Evolutionary conservation across 345 rosid genomes (phyloP), one percentile per base, ranked within the genome.

Genomic region (Limnanthes douglasii): DNA sequence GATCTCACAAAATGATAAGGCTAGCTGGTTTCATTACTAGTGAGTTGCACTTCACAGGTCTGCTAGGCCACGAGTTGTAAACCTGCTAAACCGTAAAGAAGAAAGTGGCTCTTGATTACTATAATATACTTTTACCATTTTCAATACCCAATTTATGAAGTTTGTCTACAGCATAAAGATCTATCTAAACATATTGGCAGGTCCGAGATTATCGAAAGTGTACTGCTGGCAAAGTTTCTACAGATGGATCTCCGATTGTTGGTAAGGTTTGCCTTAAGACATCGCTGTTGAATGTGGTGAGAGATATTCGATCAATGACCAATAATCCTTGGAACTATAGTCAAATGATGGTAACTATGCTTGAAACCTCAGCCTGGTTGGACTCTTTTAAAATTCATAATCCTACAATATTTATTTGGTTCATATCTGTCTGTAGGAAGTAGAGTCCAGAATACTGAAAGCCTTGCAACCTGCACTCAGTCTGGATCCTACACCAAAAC

Each of bases 261-360:
- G 69, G 54, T 45, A 85, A 66, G 71, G 69, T 81, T 38, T 27
- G 48, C 46, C 93, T 92, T 33, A 78, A 51, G 56, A 70, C 81
- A 81, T 80, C 99, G 17, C 58, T 92, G 49, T 88, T 78, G 75
- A 85, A 85, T 56, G 68, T 92, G 31, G 76, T 92, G 31, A 85
- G 81, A 65, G 99, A 85, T 68, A 81, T 92, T 46, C 92, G 94
- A 4, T 37, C 59, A 53, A 64, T 73, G 42, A 70, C 95, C 10
- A 86, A 72, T 62, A 69, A 54, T 46, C 65, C 96, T 41, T 92
- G 99, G 99, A 85, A 80, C 4, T 92, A 92, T 29, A 94, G 94
- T 56, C 94, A 92, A 65, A 64, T 85, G 54, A 85, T 92, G 96
- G 99, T 78, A 64, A 62, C 44, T 18, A 14, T 21, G 14, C 45